These are phyloP conservation scores for Fagopyrum tataricum DNA, from an alignment of 148 eudicot species.

Conservation along the genomic window DNA sequence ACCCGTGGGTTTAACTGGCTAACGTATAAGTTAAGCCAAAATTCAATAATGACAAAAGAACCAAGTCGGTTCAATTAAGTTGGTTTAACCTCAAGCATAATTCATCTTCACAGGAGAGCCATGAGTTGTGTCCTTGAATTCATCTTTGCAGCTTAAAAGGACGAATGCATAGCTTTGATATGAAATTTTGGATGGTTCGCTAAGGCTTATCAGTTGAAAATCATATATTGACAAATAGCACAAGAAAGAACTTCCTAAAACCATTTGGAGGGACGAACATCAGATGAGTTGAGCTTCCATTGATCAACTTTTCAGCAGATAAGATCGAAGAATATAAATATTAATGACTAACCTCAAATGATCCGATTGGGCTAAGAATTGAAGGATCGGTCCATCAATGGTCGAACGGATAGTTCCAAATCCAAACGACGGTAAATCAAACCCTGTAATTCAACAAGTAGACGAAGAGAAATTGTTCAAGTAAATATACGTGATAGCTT, in stretches of 20 bases:
- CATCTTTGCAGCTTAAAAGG: not conserved
- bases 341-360: constrained; percentile 5
- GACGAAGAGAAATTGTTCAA: not conserved
- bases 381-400: not conserved
- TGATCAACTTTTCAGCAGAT: not conserved
- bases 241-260: not conserved
- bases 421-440: not conserved
- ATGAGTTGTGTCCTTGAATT: not conserved
- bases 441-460: not conserved
- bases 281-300: not conserved
- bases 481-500: not conserved
- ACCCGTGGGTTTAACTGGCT: not conserved
- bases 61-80: not conserved
- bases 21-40: not conserved
- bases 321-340: constrained; percentile 1
- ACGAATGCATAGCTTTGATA: not conserved
- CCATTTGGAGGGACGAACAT: not conserved
- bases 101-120: not conserved
- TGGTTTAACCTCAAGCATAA: not conserved
- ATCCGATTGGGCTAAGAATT: constrained; percentile 4
- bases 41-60: not conserved
- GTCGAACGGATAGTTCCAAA: not conserved
- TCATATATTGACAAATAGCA: too few species aligned
- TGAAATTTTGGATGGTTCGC: not conserved
- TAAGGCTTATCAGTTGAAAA: not conserved